These are phyloP conservation scores for Suillus occidentalis DNA, from an alignment of 768 basidiomycete species.

Conservation along the genomic window DNA sequence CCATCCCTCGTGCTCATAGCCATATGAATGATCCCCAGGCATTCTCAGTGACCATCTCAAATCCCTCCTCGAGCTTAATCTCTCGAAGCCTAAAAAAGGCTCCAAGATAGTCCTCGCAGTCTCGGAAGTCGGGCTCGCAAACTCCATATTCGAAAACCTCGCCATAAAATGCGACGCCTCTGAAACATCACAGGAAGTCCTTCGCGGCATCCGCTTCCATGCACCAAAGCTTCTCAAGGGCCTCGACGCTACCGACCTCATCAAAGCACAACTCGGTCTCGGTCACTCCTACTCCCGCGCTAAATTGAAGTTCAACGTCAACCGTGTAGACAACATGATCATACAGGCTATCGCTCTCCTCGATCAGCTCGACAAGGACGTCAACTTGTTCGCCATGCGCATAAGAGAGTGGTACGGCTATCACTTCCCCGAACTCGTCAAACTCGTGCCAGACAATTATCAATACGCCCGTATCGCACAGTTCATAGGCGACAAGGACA, in stretches of 20 bases:
- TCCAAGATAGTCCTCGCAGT: conserved; percentile 75
- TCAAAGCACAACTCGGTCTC: conserved; percentile 92
- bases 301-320: conserved; percentile 97
- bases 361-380: conserved; percentile 99
- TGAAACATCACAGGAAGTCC: conserved; percentile 77
- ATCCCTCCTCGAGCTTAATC: conserved; percentile 83
- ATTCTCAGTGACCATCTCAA: conserved; percentile 82
- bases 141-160: conserved; percentile 72
- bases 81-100: conserved; percentile 73
- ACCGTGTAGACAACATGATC: conserved; percentile 98
- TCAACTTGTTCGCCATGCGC: conserved; percentile 98
- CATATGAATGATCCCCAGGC: conserved; percentile 44
- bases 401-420: conserved; percentile 99
- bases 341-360: conserved; percentile 98
- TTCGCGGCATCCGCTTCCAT: conserved; percentile 91
- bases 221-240: conserved; percentile 88
- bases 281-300: conserved; percentile 98
- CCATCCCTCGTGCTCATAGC: conserved; percentile 3
- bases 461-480: conserved; percentile 85
- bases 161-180: conserved; percentile 71
- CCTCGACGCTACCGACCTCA: conserved; percentile 84
- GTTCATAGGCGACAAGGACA: conserved; percentile 89
- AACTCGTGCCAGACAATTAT: conserved; percentile 90
- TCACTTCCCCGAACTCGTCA: conserved; percentile 97
- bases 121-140: conserved; percentile 71